phyloP scores from a whole-genome alignment of 164 flowering plant species.

The Aristolochia contorta region DNA sequence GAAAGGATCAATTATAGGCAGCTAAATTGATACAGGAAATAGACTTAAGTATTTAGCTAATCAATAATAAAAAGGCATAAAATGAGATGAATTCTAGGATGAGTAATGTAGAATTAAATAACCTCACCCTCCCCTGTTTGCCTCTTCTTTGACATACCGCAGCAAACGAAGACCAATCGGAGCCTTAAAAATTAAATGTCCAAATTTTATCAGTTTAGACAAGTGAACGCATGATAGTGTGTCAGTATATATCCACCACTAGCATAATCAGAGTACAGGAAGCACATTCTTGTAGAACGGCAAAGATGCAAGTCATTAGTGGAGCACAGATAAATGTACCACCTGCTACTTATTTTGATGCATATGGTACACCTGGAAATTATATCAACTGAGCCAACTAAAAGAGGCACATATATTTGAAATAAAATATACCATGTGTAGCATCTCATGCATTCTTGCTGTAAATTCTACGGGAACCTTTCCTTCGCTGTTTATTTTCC shows the following conservation, averaged over 20 bases:
- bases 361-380: not conserved
- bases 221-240: not conserved
- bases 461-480: conserved; percentile 33
- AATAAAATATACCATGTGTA: conserved; percentile 48
- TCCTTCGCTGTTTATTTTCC: conserved; percentile 41
- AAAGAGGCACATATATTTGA: not conserved
- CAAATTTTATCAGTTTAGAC: not conserved
- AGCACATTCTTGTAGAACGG: too few relatives aligned
- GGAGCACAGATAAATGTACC: not conserved
- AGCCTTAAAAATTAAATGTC: conserved; percentile 35
- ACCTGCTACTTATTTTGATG: not conserved
- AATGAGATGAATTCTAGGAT: not conserved
- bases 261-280: not conserved
- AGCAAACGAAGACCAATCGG: conserved; percentile 61
- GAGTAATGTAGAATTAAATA: not conserved
- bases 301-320: not conserved
- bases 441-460: conserved; percentile 33
- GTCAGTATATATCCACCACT: not conserved
- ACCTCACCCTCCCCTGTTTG: conserved; percentile 44
- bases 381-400: not conserved
- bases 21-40: conserved; percentile 22
- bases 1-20: conserved; percentile 27
- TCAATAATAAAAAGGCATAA: not conserved
- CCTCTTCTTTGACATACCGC: conserved; percentile 41
- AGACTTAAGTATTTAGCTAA: not conserved